Evolutionary conservation across 495 filamentous ascomycete species (phyloP), one percentile per base, ranked within the genome.

Genomic region (Baudoinia panamericana): DNA sequence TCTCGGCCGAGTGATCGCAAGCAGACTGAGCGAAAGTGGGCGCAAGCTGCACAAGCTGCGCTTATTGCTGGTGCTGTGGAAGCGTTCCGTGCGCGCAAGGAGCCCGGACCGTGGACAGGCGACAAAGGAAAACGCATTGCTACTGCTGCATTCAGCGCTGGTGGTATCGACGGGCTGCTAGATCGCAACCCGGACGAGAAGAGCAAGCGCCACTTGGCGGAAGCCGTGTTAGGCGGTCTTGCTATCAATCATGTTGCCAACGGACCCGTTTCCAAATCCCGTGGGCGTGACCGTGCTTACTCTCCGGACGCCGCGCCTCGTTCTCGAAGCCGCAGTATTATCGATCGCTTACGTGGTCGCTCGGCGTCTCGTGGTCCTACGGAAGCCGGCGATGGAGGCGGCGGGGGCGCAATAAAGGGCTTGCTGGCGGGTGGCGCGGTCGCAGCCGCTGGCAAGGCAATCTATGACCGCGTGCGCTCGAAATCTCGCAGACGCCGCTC

Each of bases 111-210:
- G 15, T 92, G 83, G 82, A 77, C 71, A 24, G 86, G 85, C 31
- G 75, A 77, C 22, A 93, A 93, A 59, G 83, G 83, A 41, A 84
- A 81, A 59, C 80, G 85, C 26, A 74, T 94, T 45, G 69, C 92
- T 15, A 93, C 85, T 18, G 85, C 86, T 15, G 86, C 86, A 13
- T 70, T 88, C 22, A 74, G 80, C 51, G 84, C 86, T 30, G 86
- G 80, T 50, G 79, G 84, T 21, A 76, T 92, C 42, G 83, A 92
- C 58, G 78, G 78, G 17, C 69, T 86, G 11, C 62, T 78, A 36
- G 76, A 78, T 38, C 73, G 72, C 27, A 72, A 88, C 45, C 71
- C 76, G n/a, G 73, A 75, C n/a, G 76, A 79, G 56, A 72, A 84
- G 50, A 69, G 68, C 54, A 86, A 77, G 55, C 69, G 77, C 28